Percentiles rank a stretch among this genome's conserved stretches.
Evolutionary conservation across 805 yeast genomes (phyloP).

Genomic region (Metschnikowia santaceciliae): DNA sequence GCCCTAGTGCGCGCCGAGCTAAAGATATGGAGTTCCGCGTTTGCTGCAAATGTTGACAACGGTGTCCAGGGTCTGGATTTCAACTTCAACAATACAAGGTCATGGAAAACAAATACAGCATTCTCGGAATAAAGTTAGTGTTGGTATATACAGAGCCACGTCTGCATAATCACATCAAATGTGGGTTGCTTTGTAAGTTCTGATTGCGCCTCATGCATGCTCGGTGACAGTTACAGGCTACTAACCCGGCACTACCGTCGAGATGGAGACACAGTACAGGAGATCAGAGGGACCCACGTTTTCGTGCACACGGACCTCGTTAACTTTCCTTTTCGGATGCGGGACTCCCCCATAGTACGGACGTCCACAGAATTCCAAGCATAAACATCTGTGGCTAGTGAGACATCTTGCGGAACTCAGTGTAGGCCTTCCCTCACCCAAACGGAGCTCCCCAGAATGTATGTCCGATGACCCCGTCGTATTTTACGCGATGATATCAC

Average conservation of each 20-base stretch:
- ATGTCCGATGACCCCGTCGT: too few species aligned
- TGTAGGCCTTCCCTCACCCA: too few species aligned
- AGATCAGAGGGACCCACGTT: neutral
- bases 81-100: too few species aligned
- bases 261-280: neutral
- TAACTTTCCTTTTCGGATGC: neutral
- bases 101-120: neutral
- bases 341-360: neutral
- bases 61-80: neutral
- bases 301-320: too few species aligned
- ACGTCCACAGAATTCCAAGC: neutral
- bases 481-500: too few species aligned
- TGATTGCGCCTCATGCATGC: constrained; percentile 1
- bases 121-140: too few species aligned
- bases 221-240: neutral
- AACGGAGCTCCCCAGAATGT: too few species aligned
- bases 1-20: neutral
- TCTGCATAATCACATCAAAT: neutral
- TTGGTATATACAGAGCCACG: too few species aligned
- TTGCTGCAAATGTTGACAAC: neutral
- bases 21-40: neutral
- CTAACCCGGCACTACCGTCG: neutral
- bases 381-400: neutral
- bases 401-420: neutral
- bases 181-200: neutral